Base-by-base conservation (phyloP, 129 eudicot species). In the Silybum marianum region DNA sequence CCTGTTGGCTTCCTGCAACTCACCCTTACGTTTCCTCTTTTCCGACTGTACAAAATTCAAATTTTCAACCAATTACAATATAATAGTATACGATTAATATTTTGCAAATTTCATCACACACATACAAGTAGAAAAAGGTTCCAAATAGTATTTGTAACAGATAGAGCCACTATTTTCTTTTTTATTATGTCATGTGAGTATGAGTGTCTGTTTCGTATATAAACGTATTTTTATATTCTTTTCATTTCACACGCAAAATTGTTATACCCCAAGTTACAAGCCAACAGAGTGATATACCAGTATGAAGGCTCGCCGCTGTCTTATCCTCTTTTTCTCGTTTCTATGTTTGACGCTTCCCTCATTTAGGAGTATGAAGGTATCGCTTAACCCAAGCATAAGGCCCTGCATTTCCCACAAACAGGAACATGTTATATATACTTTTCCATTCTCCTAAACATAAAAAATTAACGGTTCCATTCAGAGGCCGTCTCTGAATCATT, bases 311-410 rank as follows among this genome's bases (percentile, higher is more conserved):
- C 88, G 89, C n/a, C 63, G 82, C 74, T 69, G 90, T 72, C 81
- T 88, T n/a, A 88, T 88, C 77, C 98, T 77, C 81, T 96, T 96
- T 83, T 93, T 91, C 91, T 93, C 99, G 5, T 91, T 91, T 93
- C 99, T 91, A 30, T 80, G 87, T 90, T 96, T 96, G n/a, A 91
- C 92, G 83, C 97, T 96, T 82, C 97, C 97, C 73, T 82, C 89
- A 76, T 90, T 95, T n/a, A 94, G 98, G 93, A 68, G 71, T 91
- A n/a, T 6, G 92, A 86, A 68, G 83, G 84, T 54, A 90, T 82
- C 7, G 84, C 84, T 91, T 93, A 84, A 93, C 92, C 97, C 97
- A 96, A 13, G 93, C 95, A 91, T 88, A 89, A 16, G 99, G 98
- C 51, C 98, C 98, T 93, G 78, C 75, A 88, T 82, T 60, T 22